Percentiles rank a stretch among this genome's conserved stretches.
phyloP scores from a whole-genome alignment of 139 green algal species.

The Parachlorella kessleri region DNA sequence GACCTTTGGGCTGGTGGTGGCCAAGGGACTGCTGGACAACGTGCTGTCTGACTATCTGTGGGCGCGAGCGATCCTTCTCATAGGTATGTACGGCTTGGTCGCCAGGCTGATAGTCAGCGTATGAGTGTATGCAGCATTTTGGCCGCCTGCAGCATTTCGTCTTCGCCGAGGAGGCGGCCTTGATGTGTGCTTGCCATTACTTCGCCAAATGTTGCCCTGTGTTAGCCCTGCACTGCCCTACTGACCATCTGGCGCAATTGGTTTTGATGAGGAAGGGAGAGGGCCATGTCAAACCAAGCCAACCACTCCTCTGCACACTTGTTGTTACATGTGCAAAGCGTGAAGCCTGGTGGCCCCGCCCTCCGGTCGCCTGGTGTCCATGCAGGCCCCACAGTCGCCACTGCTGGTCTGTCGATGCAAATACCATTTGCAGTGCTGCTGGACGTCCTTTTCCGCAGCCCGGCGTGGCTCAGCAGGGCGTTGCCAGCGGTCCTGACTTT shows the following conservation, averaged over 20 bases:
- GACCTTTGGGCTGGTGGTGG: constrained; percentile 28
- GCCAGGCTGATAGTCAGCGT: no score
- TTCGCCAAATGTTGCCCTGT: no score
- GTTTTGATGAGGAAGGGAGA: background rate
- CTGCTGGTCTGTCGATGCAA: constrained; percentile 85
- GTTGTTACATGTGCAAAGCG: background rate
- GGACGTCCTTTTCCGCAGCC: constrained; percentile 38
- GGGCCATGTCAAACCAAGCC: background rate
- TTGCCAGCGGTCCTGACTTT: constrained; percentile 53
- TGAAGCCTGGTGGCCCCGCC: background rate
- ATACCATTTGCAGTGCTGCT: constrained; percentile 58
- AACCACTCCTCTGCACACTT: no score
- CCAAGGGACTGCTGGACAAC: constrained; percentile 91
- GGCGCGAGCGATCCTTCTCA: constrained; percentile 91
- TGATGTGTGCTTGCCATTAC: no score
- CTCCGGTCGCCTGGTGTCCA: background rate
- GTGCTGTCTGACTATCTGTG: constrained; percentile 96
- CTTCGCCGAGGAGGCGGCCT: no score
- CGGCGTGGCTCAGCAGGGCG: constrained; percentile 53
- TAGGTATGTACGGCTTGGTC: no score
- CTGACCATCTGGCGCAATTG: no score
- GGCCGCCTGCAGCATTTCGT: no score
- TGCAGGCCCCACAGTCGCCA: constrained; percentile 85
- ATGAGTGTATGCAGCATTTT: no score
- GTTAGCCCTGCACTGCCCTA: no score